These are phyloP conservation scores for Geum urbanum DNA, from an alignment of 306 rosid genomes.

Conservation along the genomic window DNA sequence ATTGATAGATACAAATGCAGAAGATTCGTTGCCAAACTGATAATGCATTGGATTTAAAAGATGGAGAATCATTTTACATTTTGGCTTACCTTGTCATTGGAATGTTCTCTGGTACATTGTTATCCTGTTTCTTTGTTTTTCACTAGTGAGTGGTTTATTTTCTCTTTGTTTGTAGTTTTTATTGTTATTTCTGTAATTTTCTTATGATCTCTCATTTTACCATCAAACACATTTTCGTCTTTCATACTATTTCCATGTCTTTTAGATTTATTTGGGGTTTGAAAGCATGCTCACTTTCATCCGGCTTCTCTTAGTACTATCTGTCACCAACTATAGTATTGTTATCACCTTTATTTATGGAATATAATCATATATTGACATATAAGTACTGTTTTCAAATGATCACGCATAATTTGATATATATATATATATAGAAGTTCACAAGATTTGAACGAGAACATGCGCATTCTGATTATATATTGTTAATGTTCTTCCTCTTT, in stretches of 20 bases:
- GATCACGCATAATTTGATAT: not conserved
- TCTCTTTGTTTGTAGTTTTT: not conserved
- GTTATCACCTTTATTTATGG: not conserved
- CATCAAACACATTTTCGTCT: not conserved
- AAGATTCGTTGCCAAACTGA: not conserved
- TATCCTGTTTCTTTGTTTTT: not conserved
- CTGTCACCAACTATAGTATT: not conserved
- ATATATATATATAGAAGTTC: not conserved
- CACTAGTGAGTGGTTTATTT: not conserved
- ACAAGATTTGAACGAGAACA: not conserved
- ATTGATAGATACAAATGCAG: not conserved
- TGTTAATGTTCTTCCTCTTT: not conserved
- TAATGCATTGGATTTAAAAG: not conserved
- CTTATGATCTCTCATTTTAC: not conserved
- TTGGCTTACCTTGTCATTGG: too few relatives aligned
- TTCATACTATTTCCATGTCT: not conserved
- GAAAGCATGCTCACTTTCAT: conserved; percentile 3
- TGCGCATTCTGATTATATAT: not conserved
- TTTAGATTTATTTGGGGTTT: not conserved
- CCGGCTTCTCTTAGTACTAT: not conserved
- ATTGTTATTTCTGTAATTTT: not conserved
- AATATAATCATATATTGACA: not conserved
- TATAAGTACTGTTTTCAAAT: not conserved
- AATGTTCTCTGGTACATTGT: not conserved
- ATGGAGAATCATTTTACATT: too few relatives aligned